Percentiles rank a stretch among this genome's conserved stretches.
These are phyloP conservation scores for Phytophthora fragariae DNA, from an alignment of 352 stramenopile species.

Conservation along the genomic window DNA sequence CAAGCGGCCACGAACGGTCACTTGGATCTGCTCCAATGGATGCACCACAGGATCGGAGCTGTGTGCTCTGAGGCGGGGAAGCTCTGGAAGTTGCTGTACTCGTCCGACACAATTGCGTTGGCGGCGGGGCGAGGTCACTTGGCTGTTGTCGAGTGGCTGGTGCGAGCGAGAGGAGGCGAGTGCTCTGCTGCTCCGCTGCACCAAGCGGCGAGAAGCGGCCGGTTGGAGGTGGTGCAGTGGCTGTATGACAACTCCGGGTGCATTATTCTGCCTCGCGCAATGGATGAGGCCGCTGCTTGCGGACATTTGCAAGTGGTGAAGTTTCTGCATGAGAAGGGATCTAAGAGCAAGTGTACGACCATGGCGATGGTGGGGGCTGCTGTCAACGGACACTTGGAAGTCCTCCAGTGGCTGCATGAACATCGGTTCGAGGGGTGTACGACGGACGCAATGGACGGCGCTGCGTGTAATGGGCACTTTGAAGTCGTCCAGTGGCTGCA, in stretches of 20 bases:
- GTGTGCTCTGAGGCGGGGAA: not conserved
- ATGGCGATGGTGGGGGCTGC: slow-evolving; percentile 35
- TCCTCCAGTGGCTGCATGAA: slow-evolving; percentile 37
- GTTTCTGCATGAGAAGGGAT: slow-evolving; percentile 32
- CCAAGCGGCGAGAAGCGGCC: slow-evolving; percentile 28
- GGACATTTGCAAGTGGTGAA: slow-evolving; percentile 32
- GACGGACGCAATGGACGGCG: slow-evolving; percentile 27
- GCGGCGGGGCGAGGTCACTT: slow-evolving; percentile 25
- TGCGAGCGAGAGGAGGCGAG: slow-evolving; percentile 31
- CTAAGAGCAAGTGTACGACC: slow-evolving; percentile 26
- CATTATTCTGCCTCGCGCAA: slow-evolving; percentile 29
- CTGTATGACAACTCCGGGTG: slow-evolving; percentile 29
- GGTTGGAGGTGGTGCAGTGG: slow-evolving; percentile 27
- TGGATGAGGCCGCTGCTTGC: slow-evolving; percentile 36
- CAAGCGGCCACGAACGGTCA: slow-evolving; percentile 34
- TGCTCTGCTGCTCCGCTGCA: slow-evolving; percentile 35
- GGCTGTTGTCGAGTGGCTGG: slow-evolving; percentile 36
- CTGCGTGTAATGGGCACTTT: slow-evolving; percentile 33
- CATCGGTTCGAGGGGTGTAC: slow-evolving; percentile 30
- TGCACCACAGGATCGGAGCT: slow-evolving; percentile 19
- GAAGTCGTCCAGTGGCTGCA: slow-evolving; percentile 39
- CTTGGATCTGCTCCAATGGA: slow-evolving; percentile 33
- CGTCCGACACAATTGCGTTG: slow-evolving; percentile 24
- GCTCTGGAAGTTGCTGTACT: slow-evolving; percentile 28
- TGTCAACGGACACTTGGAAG: slow-evolving; percentile 28